Base-by-base conservation (phyloP, 2,329 filamentous ascomycete genomes). In the Paracoccidioides lutzii region DNA sequence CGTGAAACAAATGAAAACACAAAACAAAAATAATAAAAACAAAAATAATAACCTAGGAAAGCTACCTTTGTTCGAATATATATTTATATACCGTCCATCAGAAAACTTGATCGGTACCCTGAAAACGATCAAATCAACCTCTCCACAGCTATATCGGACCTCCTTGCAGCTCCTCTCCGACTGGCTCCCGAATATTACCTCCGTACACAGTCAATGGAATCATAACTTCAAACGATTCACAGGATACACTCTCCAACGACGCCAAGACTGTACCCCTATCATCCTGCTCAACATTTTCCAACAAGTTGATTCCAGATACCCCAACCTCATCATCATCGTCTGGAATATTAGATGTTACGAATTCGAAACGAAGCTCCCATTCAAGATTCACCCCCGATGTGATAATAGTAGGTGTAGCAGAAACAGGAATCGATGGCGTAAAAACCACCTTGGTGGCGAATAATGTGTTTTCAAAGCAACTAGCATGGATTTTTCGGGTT, bases 321-420 rank as follows among this genome's bases (percentile, higher is more conserved):
- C 65, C 66, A 3, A 62, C 59, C 6, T 72, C 68, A 30, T 64
- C 59, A 44, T 22, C 22, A 22, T 22, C 73, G 41, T 68, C 64
- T 37, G 70, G 67, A 8, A 64, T 62, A 43, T 78, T 81, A 5
- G 87, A 84, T 5, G 91, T 91, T 32, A 95, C 90, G 71, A 98
- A 98, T 71, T 97, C 90, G 57, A 98, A 82, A 1, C 88, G 78
- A 38, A 98, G 76, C 68, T 86, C 87, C 93, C 93, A 98, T 61
- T 89, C 86, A 32, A 96, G 75, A 60, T 81, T 87, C 3, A 98
- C 81, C 1, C 90, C 90, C 59, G 83, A 95, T 0, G 93, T 98
- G 49, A 94, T 80, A 62, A 98, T 95, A 60, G 93, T 90, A 0
- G 93, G 93, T 0, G 90, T 95, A 0, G 88, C 90, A 12, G 78